Conservation (phyloP, 371 early-diverging fungal species). For the Entomophthora muscae region DNA sequence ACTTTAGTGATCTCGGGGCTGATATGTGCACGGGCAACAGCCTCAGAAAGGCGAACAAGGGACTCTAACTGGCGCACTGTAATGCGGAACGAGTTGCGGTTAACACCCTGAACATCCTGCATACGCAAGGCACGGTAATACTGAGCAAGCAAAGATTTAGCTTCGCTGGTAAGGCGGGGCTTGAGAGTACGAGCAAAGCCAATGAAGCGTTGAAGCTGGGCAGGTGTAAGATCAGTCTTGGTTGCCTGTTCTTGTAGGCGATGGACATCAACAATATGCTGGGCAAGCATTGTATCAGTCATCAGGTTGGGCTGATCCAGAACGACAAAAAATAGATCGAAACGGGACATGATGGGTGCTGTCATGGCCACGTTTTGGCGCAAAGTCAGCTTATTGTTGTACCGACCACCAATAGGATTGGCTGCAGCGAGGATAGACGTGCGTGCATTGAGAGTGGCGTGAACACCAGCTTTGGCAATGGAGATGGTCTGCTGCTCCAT, state of each 20-base stretch:
- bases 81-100: constrained; percentile 79
- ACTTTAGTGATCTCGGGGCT: constrained; percentile 41
- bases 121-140: constrained; percentile 86
- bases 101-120: constrained; percentile 58
- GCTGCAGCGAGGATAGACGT: constrained; percentile 98
- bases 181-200: constrained; percentile 75
- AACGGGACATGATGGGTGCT: constrained; percentile 98
- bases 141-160: constrained; percentile 56
- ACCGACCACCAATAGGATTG: constrained; percentile 95
- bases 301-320: constrained; percentile 88
- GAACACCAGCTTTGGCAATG: constrained; percentile 99
- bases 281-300: constrained; percentile 85
- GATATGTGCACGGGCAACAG: constrained; percentile 87
- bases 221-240: constrained; percentile 36
- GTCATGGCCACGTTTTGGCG: constrained; percentile 96
- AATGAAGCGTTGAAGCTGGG: constrained; percentile 69
- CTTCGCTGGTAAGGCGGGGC: constrained; percentile 70
- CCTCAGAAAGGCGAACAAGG: constrained; percentile 94
- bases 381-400: constrained; percentile 83
- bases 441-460: constrained; percentile 96
- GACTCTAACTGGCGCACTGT: constrained; percentile 98
- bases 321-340: constrained; percentile 98
- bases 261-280: constrained; percentile 90
- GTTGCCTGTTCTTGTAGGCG: constrained; percentile 50
- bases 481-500: constrained; percentile 99